Conservation (phyloP, 208 protist species). For the Leptomonas seymouri region DNA sequence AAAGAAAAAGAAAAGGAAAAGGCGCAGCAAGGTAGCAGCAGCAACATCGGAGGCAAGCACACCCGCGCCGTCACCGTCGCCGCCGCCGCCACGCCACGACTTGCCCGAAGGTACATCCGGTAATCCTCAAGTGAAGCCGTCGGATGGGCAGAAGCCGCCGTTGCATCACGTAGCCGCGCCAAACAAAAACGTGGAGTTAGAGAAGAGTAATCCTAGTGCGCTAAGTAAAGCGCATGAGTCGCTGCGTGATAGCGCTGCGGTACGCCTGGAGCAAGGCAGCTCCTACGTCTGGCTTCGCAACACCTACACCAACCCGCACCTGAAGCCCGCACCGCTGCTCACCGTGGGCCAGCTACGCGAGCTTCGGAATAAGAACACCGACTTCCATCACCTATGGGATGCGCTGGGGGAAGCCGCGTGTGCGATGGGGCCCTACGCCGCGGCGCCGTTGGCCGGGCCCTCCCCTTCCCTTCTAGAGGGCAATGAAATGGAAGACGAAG, state of each 20-base stretch:
- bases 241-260: background rate
- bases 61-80: no score
- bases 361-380: conserved; percentile 4
- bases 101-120: no score
- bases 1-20: no score
- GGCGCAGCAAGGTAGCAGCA: no score
- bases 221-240: background rate
- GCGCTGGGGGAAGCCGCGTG: conserved; percentile 19
- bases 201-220: background rate
- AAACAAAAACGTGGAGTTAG: background rate
- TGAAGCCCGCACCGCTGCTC: conserved; percentile 20
- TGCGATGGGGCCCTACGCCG: conserved; percentile 18
- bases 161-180: background rate
- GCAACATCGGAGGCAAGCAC: no score
- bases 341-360: background rate
- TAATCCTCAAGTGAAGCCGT: background rate
- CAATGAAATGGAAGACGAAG: background rate
- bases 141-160: background rate
- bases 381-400: conserved; percentile 18
- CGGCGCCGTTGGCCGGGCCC: background rate
- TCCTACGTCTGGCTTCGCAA: conserved; percentile 27
- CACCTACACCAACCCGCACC: conserved; percentile 26
- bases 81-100: no score
- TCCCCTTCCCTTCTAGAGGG: background rate
- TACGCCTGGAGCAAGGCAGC: conserved; percentile 26